Conservation (phyloP, 352 stramenopile species). For the Hyaloperonospora brassicae region DNA sequence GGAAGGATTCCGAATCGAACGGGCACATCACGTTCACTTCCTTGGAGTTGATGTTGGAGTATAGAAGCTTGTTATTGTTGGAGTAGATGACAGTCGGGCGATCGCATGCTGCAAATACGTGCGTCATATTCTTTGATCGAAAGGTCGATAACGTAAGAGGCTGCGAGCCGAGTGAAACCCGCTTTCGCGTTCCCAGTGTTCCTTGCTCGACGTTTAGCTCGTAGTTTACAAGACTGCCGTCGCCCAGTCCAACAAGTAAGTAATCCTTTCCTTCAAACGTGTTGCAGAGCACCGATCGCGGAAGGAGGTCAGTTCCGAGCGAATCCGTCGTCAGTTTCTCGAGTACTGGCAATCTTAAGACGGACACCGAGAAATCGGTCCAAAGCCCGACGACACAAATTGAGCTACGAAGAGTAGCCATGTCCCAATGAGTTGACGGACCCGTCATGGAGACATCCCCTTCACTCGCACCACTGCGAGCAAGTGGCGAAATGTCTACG, state of each 20-base stretch:
- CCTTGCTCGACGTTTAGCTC: constrained; percentile 48
- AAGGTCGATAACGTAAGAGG: constrained; percentile 92
- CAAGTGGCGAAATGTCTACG: constrained; percentile 81
- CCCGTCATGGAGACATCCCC: constrained; percentile 57
- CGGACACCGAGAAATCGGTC: constrained; percentile 89
- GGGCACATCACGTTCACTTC: constrained; percentile 90
- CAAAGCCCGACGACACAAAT: constrained; percentile 86
- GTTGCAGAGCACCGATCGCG: constrained; percentile 84
- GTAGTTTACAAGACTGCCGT: constrained; percentile 93
- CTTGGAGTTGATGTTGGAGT: constrained; percentile 92
- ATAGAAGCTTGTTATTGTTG: constrained; percentile 93
- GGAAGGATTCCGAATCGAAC: constrained; percentile 89
- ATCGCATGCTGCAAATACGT: constrained; percentile 96
- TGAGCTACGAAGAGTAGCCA: constrained; percentile 36
- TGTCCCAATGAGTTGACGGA: constrained; percentile 47
- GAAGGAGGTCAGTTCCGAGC: constrained; percentile 76
- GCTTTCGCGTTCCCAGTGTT: constrained; percentile 79
- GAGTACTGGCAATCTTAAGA: constrained; percentile 79
- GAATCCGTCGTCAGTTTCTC: constrained; percentile 52
- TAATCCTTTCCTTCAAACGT: constrained; percentile 84
- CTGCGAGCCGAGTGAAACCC: constrained; percentile 92
- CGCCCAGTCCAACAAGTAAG: constrained; percentile 94
- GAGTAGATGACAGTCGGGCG: constrained; percentile 96
- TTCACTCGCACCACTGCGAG: constrained; percentile 18
- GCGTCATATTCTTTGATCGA: constrained; percentile 86